These are phyloP conservation scores for Sporothrix brunneoviolacea DNA, from an alignment of 2,329 filamentous ascomycete species.

Conservation along the genomic window DNA sequence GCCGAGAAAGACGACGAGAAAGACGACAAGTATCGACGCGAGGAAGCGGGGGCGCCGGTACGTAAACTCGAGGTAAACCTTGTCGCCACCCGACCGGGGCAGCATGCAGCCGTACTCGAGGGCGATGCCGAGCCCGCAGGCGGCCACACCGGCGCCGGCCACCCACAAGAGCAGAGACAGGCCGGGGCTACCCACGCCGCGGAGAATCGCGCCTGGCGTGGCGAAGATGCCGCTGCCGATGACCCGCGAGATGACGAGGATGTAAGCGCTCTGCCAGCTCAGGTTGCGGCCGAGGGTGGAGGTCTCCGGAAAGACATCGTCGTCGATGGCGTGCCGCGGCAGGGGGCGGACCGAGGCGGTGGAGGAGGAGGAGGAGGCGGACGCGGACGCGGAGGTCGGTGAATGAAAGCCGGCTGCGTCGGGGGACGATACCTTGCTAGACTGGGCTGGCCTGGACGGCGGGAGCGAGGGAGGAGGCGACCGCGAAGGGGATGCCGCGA, in stretches of 20 bases:
- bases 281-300: constrained; percentile 52
- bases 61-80: constrained; percentile 65
- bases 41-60: constrained; percentile 58
- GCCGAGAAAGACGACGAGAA: constrained; percentile 56
- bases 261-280: constrained; percentile 57
- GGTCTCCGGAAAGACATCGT: constrained; percentile 53
- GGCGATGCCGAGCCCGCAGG: constrained; percentile 53
- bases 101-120: constrained; percentile 67
- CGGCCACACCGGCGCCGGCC: constrained; percentile 53
- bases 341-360: background rate
- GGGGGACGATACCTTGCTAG: too few species aligned
- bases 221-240: constrained; percentile 68
- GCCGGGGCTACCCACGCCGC: constrained; percentile 59
- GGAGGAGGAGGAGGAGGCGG: background rate
- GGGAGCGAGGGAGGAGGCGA: too few species aligned
- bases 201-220: constrained; percentile 60
- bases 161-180: constrained; percentile 58
- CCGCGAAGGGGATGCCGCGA: too few species aligned
- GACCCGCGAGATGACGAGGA: constrained; percentile 61
- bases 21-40: constrained; percentile 56
- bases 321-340: constrained; percentile 38
- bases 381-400: background rate
- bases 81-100: constrained; percentile 60
- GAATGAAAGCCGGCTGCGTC: too few species aligned
- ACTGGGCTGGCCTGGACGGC: too few species aligned